Percentiles rank a stretch among this genome's conserved stretches.
These are phyloP conservation scores for Mycena haematopus DNA, from an alignment of 768 basidiomycete genomes.

Conservation along the genomic window DNA sequence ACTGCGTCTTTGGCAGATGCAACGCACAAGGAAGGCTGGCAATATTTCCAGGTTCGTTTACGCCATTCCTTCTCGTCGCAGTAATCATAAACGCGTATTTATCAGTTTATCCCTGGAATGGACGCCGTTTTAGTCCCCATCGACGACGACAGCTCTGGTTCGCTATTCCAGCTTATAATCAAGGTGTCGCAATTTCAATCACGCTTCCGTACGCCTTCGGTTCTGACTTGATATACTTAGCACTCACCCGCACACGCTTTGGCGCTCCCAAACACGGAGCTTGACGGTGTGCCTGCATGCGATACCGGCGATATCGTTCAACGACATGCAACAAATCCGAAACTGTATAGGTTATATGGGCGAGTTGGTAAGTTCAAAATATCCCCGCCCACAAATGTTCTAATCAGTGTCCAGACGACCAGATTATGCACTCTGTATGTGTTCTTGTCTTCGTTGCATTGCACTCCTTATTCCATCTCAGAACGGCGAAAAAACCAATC, in stretches of 20 bases:
- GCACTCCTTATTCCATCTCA: neutral
- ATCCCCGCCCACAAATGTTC: neutral
- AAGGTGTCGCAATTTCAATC: neutral
- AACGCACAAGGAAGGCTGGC: neutral
- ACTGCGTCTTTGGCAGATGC: neutral
- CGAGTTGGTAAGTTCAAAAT: conserved; percentile 7
- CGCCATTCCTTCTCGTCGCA: neutral
- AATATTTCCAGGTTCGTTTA: conserved; percentile 12
- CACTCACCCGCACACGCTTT: neutral
- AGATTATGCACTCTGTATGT: conserved; percentile 4
- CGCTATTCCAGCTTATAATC: conserved; percentile 15
- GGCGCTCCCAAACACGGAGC: conserved; percentile 3
- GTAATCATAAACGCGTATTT: neutral
- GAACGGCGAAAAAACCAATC: conserved; percentile 19
- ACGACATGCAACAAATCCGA: conserved; percentile 2
- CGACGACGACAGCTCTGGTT: conserved; percentile 6
- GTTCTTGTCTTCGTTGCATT: neutral
- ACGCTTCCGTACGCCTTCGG: too few relatives aligned
- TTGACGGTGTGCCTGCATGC: conserved; percentile 8
- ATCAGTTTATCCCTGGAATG: neutral
- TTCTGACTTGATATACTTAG: neutral
- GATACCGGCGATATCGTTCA: conserved; percentile 15
- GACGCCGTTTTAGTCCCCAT: conserved; percentile 1
- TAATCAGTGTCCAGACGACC: conserved; percentile 5
- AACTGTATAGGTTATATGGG: conserved; percentile 9